A percentile compares a stretch with the other conserved stretches of the same genome.
phyloP scores from a whole-genome alignment of 208 protist genomes.

The Acanthamoeba triangularis region DNA sequence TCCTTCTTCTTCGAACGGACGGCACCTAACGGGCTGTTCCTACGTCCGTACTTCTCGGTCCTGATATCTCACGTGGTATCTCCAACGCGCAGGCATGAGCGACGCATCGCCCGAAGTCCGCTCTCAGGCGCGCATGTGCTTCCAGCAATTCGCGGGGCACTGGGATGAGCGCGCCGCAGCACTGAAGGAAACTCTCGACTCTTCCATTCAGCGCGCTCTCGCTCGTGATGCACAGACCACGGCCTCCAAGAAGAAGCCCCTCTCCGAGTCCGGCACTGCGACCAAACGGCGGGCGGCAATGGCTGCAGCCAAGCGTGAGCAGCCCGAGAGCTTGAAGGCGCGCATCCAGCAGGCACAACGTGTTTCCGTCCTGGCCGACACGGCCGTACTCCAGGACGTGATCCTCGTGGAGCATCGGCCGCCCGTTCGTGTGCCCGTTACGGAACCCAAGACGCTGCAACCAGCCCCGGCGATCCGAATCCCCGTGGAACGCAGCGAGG shows the following conservation, averaged over 20 bases:
- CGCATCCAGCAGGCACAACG: constrained; percentile 16
- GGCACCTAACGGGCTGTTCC: background rate
- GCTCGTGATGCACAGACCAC: constrained; percentile 6
- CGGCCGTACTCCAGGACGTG: background rate
- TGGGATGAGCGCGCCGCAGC: background rate
- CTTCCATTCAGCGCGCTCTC: background rate
- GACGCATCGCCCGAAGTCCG: background rate
- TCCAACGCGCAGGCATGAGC: background rate
- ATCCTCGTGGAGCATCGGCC: background rate
- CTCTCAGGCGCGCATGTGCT: background rate
- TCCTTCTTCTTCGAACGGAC: background rate
- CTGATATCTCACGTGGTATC: no score
- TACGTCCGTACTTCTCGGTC: no score
- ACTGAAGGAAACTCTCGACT: constrained; percentile 31
- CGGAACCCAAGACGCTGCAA: background rate
- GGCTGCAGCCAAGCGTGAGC: background rate
- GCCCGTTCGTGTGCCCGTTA: background rate
- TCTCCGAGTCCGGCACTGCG: background rate
- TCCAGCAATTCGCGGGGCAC: background rate
- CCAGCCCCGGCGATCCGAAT: background rate
- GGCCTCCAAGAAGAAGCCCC: background rate
- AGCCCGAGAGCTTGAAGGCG: background rate
- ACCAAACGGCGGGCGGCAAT: background rate
- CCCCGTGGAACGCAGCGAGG: background rate
- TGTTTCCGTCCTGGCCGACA: background rate